Conservation (phyloP, 1,284 basidiomycete species). For the Cystobasidium sp. region DNA sequence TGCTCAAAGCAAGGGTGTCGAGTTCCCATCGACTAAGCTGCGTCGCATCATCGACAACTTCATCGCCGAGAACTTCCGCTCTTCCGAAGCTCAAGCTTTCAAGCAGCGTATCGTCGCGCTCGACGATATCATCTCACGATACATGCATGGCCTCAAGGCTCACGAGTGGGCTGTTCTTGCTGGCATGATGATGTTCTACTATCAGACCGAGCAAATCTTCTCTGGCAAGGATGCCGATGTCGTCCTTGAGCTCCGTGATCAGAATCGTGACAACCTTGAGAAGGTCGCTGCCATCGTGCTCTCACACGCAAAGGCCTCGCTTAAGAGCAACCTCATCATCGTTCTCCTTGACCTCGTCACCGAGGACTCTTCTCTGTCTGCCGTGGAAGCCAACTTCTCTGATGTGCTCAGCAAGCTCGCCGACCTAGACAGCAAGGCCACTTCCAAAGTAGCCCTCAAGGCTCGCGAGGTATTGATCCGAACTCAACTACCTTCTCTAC, state of each 20-base stretch:
- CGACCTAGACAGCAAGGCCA: constrained; percentile 85
- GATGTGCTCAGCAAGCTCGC: constrained; percentile 79
- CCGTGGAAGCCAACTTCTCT: constrained; percentile 69
- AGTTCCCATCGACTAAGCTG: constrained; percentile 76
- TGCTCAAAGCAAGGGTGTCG: constrained; percentile 71
- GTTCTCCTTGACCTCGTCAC: constrained; percentile 87
- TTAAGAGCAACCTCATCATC: constrained; percentile 87
- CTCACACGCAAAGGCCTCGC: constrained; percentile 92
- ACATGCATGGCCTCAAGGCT: constrained; percentile 78
- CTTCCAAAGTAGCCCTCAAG: constrained; percentile 86
- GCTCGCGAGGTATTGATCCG: constrained; percentile 96
- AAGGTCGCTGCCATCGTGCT: constrained; percentile 84
- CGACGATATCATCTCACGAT: constrained; percentile 78
- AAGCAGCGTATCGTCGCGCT: constrained; percentile 73
- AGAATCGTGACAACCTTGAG: constrained; percentile 89
- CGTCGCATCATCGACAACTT: constrained; percentile 72
- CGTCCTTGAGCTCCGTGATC: constrained; percentile 85
- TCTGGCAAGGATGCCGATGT: constrained; percentile 88
- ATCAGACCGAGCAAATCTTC: constrained; percentile 87
- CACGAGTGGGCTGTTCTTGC: constrained; percentile 82
- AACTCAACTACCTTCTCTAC: constrained; percentile 94
- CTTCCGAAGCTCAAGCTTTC: constrained; percentile 78
- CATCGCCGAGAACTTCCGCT: constrained; percentile 76
- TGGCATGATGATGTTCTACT: constrained; percentile 73
- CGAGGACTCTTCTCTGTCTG: constrained; percentile 59